Conservation (phyloP, 2,329 filamentous ascomycete genomes). For the Verruconis gallopava region DNA sequence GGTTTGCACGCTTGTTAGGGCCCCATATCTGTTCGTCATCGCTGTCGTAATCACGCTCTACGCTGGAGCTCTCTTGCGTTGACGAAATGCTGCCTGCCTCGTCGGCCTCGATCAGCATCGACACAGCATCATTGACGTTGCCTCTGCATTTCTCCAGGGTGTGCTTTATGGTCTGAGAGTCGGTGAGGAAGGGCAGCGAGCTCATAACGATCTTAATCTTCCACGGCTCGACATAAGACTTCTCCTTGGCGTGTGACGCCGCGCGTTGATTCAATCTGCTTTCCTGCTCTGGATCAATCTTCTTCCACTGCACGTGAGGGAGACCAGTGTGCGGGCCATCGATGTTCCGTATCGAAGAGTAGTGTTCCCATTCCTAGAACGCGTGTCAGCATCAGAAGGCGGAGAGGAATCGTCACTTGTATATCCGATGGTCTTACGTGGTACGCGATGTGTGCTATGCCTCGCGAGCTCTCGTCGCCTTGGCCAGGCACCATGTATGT, state of each 20-base stretch:
- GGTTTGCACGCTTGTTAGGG: conserved; percentile 40
- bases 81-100: conserved; percentile 30
- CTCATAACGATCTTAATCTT: conserved; percentile 5
- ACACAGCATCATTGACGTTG: conserved; percentile 40
- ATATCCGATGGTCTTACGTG: too few species aligned
- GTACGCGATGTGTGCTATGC: conserved; percentile 43
- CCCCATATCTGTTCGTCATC: conserved; percentile 31
- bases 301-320: conserved; percentile 32
- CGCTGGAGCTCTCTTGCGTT: conserved; percentile 33
- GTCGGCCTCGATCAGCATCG: conserved; percentile 37
- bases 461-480: conserved; percentile 17
- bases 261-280: conserved; percentile 24
- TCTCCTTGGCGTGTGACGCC: conserved; percentile 20
- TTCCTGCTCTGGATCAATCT: conserved; percentile 28
- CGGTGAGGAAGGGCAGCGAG: conserved; percentile 36
- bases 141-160: conserved; percentile 41
- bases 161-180: conserved; percentile 38
- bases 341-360: conserved; percentile 51
- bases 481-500: conserved; percentile 36
- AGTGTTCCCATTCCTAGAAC: conserved; percentile 48
- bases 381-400: background rate
- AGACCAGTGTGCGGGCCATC: conserved; percentile 45
- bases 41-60: conserved; percentile 38
- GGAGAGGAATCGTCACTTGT: conserved; percentile 10
- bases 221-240: background rate